phyloP scores from a whole-genome alignment of 495 filamentous ascomycete genomes.

The Xanthoparmelia taractica region DNA sequence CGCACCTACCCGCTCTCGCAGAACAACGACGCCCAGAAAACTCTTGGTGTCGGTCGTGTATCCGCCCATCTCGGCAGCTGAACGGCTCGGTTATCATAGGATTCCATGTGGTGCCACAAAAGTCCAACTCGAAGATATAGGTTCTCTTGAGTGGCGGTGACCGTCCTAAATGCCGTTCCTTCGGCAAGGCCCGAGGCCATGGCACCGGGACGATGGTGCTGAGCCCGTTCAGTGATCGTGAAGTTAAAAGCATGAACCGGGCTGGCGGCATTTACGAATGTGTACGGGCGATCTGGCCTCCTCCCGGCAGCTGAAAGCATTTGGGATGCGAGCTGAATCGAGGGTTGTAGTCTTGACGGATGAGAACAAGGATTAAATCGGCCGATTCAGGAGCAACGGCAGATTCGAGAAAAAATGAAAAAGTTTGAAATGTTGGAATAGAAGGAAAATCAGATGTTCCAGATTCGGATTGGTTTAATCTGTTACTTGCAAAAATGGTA shows the following conservation, averaged over 20 bases:
- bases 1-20: not conserved
- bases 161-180: not conserved
- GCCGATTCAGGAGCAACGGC: not conserved
- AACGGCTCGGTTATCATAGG: not conserved
- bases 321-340: not conserved
- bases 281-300: not conserved
- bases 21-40: not conserved
- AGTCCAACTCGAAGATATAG: not conserved
- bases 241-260: not conserved
- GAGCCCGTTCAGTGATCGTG: not conserved
- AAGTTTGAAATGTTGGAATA: too few species aligned
- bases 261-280: not conserved
- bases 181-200: not conserved
- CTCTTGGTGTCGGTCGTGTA: not conserved
- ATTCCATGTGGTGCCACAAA: too few species aligned
- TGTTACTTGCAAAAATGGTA: not conserved
- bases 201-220: not conserved
- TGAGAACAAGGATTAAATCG: not conserved
- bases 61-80: not conserved
- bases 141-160: not conserved
- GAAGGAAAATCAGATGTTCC: not conserved
- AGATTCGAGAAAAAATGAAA: not conserved
- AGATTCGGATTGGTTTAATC: not conserved
- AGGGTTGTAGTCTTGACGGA: not conserved
- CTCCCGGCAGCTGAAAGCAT: not conserved